These are phyloP conservation scores for Talaromyces rugulosus DNA, from an alignment of 2,329 filamentous ascomycete genomes.

Conservation along the genomic window DNA sequence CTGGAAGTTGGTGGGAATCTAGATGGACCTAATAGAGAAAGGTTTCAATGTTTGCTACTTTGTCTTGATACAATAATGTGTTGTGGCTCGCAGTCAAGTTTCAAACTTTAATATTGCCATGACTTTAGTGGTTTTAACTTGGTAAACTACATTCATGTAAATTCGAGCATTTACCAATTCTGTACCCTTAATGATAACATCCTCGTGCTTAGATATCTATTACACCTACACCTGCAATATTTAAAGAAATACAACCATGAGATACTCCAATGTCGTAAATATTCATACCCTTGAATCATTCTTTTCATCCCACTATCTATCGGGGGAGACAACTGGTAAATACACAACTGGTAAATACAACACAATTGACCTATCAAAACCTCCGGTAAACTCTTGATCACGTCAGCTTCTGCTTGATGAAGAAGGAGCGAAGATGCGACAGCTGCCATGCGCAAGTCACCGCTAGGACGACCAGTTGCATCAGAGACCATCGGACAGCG, in stretches of 20 bases:
- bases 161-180: neutral
- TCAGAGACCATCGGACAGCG: slow-evolving; percentile 88
- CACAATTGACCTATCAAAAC: neutral
- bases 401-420: slow-evolving; percentile 99
- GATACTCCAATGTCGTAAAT: neutral
- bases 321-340: neutral
- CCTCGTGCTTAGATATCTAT: neutral
- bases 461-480: slow-evolving; percentile 80
- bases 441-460: slow-evolving; percentile 95
- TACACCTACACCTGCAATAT: neutral
- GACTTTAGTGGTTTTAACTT: neutral
- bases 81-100: neutral
- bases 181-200: neutral
- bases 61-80: neutral
- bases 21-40: neutral
- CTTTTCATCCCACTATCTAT: slow-evolving; percentile 21
- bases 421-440: slow-evolving; percentile 91
- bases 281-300: neutral
- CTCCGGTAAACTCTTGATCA: slow-evolving; percentile 41
- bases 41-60: neutral
- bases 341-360: neutral
- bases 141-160: neutral
- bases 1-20: no score
- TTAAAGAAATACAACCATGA: neutral
- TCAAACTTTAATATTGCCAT: neutral